Base-by-base conservation (phyloP, 1,139 yeast species). In the Groenewaldozyma sp. region DNA sequence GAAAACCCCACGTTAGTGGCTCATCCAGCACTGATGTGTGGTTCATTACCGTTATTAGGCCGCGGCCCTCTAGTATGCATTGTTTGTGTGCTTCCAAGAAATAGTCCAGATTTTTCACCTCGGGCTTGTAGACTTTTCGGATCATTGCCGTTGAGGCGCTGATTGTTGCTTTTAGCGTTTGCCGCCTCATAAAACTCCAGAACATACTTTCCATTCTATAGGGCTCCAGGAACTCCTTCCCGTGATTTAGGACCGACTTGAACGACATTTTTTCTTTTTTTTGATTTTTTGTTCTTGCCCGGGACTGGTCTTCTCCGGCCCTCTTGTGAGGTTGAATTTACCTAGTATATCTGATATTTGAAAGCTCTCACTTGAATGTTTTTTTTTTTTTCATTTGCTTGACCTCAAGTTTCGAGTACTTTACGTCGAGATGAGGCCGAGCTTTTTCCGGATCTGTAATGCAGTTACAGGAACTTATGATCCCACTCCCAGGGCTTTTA, bases 11-110 rank as follows among this genome's bases (percentile, higher is more conserved):
- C 38, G 86, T 66, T 24, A 84, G 71, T 0, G 98, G 98, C 54
- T 91, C 98, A 56, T 91, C 98, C 20, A 87, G 81, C 41, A 83
- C 86, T 1, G 95, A 82, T 81, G 87, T 83, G 55, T 91, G 98
- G 58, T 91, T 91, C 94, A 88, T 86, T n/a, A 88, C 75, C 0
- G 97, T 86, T 43, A 88, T 52, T 3, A 88, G 59, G 0, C 93
- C 80, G 36, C 96, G 64, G 46, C 82, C 75, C 53, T 86, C 93
- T 1, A 54, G 49, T 40, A 80, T 63, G 1, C 93, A 79, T 46
- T 70, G 71, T 18, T 67, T 67, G 37, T 82, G 58, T 0, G 93
- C 94, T 21, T 56, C 62, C 45, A 78, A 82, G 18, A 87, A 63
- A 47, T 72, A 73, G 16, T 81, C 82, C 17, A 79, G 59, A 42